Percentiles rank a stretch among this genome's conserved stretches.
Evolutionary conservation across 306 rosid genomes (phyloP).

Genomic region (Rosa persica): DNA sequence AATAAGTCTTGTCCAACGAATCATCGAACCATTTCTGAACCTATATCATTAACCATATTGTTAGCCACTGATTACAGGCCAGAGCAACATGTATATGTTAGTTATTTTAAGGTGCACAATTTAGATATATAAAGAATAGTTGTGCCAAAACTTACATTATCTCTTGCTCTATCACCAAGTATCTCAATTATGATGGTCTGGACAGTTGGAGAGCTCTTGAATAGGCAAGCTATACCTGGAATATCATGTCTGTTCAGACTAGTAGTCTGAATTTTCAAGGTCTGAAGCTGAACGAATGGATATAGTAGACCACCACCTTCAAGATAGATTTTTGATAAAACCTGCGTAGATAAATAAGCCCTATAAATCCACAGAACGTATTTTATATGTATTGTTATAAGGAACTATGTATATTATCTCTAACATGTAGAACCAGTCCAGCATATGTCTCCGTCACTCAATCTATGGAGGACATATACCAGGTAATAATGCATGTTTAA

Average conservation of each 20-base stretch:
- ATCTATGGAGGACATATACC: too few relatives aligned
- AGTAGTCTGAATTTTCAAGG: not conserved
- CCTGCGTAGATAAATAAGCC: not conserved
- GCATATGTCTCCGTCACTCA: too few relatives aligned
- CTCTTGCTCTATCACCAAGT: too few relatives aligned
- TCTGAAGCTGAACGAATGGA: conserved; percentile 3
- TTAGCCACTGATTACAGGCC: not conserved
- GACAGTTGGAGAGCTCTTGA: not conserved
- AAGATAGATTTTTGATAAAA: not conserved
- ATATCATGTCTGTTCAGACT: not conserved
- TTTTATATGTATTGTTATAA: too few relatives aligned
- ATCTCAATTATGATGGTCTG: not conserved
- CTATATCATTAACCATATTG: not conserved
- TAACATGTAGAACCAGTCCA: too few relatives aligned
- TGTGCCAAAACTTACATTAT: not conserved
- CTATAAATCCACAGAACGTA: not conserved
- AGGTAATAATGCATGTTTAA: not conserved
- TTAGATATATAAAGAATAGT: not conserved
- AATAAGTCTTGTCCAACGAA: not conserved
- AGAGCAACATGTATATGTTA: too few relatives aligned
- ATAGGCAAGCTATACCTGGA: not conserved
- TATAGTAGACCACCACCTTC: not conserved
- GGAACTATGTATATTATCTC: too few relatives aligned
- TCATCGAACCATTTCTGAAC: not conserved
- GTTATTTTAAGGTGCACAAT: too few relatives aligned